Evolutionary conservation across 352 stramenopile species (phyloP), one percentile per base, ranked within the genome.

Genomic region (Pythium inflatum): DNA sequence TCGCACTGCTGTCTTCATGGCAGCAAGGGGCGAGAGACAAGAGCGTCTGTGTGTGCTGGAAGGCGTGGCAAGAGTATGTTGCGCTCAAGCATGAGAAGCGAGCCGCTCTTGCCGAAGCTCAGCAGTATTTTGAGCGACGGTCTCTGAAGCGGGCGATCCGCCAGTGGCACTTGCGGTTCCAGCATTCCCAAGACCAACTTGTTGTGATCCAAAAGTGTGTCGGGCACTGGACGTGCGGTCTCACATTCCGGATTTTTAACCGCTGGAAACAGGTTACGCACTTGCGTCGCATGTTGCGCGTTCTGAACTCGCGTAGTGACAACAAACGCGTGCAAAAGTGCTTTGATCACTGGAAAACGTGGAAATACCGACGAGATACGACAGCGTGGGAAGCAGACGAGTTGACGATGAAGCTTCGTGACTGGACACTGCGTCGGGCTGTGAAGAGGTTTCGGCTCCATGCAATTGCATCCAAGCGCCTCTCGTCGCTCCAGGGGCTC

Each of bases 291-390:
- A 2, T 36, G 9, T 2, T 49, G 4, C 36, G 41, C 5, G 18
- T 41, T 7, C 30, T 66, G 28, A 38, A 25, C 28, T 18, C 8
- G 11, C 38, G 41, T 16, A 48, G 22, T n/a, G 2, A 22, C 7
- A 5, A 7, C 2, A 61, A 31, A 30, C 16, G 25, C 16, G 14
- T 63, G 0, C 13, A 27, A 2, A 40, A 24, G 16, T 48, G 20
- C 33, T 70, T 70, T 31, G 18, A 14, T 16, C 13, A 12, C 1
- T 70, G 62, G 62, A 28, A 16, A 2, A 36, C 33, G n/a, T 70
- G 63, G 63, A 70, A 63, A 24, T n/a, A 38, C 0, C 13, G 13
- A 5, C 36, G 51, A 48, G 62, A 40, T 7, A 1, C 28, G 12
- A 20, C 27, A 18, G 8, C 25, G 16, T 5, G 34, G 4, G 3